Evolutionary conservation across 1,284 basidiomycete genomes (phyloP), one percentile per base, ranked within the genome.

Genomic region (Athelia sp.): DNA sequence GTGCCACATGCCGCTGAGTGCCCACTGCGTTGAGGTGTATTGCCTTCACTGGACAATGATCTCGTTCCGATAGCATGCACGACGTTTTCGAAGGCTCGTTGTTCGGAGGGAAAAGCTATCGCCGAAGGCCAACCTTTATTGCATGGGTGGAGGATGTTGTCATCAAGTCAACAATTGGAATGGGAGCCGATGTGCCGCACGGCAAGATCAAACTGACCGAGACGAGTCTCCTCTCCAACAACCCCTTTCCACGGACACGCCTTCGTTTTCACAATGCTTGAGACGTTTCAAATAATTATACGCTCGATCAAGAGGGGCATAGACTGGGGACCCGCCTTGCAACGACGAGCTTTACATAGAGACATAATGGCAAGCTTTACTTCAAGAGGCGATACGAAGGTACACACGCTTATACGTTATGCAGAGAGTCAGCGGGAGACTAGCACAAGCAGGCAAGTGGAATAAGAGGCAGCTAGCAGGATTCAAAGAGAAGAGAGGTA

Each of bases 131-230:
- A 77, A 49, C 71, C 67, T 34, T 62, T 51, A 56, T 79, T 76
- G 40, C 58, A 64, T 24, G 79, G 78, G 52, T 80, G 78, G 36
- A 80, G 69, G 56, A 79, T 81, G 26, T 78, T 81, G 54, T 23
- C 10, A 18, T 45, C 49, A 23, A 49, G 36, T 42, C 36, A 36
- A 45, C 48, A 46, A 4, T 49, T 31, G 42, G n/a, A 40, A n/a
- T n/a, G 32, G 11, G 36, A 40, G 36, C n/a, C 6, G 36, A 40
- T 9, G 9, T n/a, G 19, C n/a, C n/a, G n/a, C n/a, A n/a, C n/a
- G n/a, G n/a, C n/a, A n/a, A n/a, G 36, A 40, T 17, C 36, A 57
- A 29, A 48, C 50, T 51, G 10, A 76, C 79, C 76, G 73, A 61
- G 79, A 80, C 35, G 61, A 66, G 45, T 63, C 64, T 29, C 77